These are phyloP conservation scores for Boechera retrofracta DNA, from an alignment of 345 rosid genomes.

Conservation along the genomic window DNA sequence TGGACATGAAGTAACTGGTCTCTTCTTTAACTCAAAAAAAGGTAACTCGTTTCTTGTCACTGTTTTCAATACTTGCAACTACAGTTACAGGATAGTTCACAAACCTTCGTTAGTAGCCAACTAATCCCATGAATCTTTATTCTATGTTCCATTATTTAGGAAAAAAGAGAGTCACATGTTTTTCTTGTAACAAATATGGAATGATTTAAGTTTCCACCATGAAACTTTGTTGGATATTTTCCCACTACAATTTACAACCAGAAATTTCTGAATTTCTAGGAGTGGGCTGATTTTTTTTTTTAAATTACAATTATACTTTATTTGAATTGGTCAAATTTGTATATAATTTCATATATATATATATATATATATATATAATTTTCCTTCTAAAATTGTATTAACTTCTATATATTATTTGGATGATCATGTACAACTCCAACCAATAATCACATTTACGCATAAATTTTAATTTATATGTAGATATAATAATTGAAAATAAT, in stretches of 20 bases:
- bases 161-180: background rate
- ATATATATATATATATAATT: background rate
- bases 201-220: conserved; percentile 7
- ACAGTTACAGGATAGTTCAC: background rate
- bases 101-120: background rate
- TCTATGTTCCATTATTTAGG: background rate
- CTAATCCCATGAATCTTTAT: background rate
- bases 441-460: background rate
- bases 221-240: conserved; percentile 20
- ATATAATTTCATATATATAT: background rate
- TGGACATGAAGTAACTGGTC: conserved; percentile 3
- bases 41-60: background rate
- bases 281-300: background rate
- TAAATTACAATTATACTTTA: background rate
- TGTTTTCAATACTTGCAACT: conserved; percentile 8
- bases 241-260: conserved; percentile 12
- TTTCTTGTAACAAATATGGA: background rate
- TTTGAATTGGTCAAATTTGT: conserved; percentile 32
- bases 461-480: background rate
- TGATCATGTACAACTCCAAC: background rate
- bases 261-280: background rate
- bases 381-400: background rate
- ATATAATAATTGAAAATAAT: background rate
- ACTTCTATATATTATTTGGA: background rate
- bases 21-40: background rate